phyloP scores from a whole-genome alignment of 2,329 filamentous ascomycete species.

The Cordyceps farinosa region DNA sequence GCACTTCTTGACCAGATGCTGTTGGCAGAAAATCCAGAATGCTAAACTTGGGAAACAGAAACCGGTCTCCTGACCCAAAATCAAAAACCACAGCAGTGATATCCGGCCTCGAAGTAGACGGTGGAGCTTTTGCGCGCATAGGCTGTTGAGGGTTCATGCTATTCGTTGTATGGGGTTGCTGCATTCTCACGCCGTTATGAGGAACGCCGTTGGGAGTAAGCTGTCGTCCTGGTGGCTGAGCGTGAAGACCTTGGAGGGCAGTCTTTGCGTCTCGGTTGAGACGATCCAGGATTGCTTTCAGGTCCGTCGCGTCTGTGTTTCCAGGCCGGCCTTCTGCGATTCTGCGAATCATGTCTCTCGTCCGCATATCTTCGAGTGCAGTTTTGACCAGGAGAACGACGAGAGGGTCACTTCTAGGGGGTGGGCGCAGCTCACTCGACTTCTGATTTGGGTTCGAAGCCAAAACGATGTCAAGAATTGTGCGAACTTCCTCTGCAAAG shows the following conservation, averaged over 20 bases:
- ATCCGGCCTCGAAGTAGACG: conserved; percentile 53
- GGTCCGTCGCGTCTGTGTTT: conserved; percentile 50
- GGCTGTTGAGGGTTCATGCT: conserved; percentile 45
- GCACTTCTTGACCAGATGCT: conserved; percentile 54
- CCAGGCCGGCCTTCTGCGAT: conserved; percentile 50
- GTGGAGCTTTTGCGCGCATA: conserved; percentile 57
- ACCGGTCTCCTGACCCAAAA: conserved; percentile 71
- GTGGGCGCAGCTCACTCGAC: conserved; percentile 49
- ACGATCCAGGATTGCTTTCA: conserved; percentile 51
- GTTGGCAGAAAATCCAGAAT: conserved; percentile 63
- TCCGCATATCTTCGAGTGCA: conserved; percentile 50
- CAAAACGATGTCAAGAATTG: conserved; percentile 57
- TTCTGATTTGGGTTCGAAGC: conserved; percentile 56
- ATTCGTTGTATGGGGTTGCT: conserved; percentile 18
- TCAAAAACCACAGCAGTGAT: conserved; percentile 67
- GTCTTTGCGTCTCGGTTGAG: conserved; percentile 43
- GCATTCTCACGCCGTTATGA: conserved; percentile 27
- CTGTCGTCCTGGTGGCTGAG: conserved; percentile 25
- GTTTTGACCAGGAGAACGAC: conserved; percentile 55
- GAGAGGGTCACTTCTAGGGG: conserved; percentile 51
- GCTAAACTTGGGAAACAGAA: conserved; percentile 74
- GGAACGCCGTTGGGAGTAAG: conserved; percentile 29
- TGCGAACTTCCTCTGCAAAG: conserved; percentile 56
- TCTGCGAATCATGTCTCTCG: conserved; percentile 49
- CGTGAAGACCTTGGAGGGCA: conserved; percentile 28